These are phyloP conservation scores for Rhizopus stolonifer DNA, from an alignment of 371 early-diverging fungal species.

Conservation along the genomic window DNA sequence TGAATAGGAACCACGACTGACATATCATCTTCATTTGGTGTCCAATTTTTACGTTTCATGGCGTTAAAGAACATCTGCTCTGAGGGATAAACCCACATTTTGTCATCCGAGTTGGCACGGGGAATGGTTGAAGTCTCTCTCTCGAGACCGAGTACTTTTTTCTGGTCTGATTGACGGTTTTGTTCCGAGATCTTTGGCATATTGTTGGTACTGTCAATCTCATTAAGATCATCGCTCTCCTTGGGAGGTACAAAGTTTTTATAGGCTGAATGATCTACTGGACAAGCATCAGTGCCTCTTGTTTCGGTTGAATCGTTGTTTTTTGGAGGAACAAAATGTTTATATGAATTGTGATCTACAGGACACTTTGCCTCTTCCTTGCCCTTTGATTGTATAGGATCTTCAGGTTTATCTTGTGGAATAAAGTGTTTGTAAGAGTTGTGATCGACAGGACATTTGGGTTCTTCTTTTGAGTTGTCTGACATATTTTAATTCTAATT, in stretches of 20 bases:
- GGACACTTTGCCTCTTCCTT: conserved; percentile 31
- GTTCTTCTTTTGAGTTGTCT: conserved; percentile 5
- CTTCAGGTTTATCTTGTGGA: not conserved
- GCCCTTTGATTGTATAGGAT: not conserved
- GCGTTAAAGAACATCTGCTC: conserved; percentile 95
- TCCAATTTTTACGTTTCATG: conserved; percentile 88
- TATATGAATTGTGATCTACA: conserved; percentile 22
- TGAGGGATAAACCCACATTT: conserved; percentile 94
- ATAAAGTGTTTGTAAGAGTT: conserved; percentile 8
- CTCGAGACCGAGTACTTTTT: conserved; percentile 49
- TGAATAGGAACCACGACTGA: conserved; percentile 49
- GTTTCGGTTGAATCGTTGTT: not conserved
- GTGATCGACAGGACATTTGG: conserved; percentile 20
- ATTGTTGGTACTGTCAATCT: conserved; percentile 67
- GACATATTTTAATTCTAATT: too few relatives aligned
- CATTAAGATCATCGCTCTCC: conserved; percentile 51
- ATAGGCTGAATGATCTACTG: conserved; percentile 56
- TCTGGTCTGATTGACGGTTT: conserved; percentile 57
- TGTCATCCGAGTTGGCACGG: conserved; percentile 48
- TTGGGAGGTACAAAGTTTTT: conserved; percentile 46
- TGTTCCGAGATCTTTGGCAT: conserved; percentile 77
- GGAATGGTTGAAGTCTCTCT: conserved; percentile 78
- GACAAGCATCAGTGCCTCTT: conserved; percentile 47
- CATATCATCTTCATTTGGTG: conserved; percentile 69
- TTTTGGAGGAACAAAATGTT: conserved; percentile 21